Percentiles rank a stretch among this genome's conserved stretches.
Evolutionary conservation across 768 basidiomycete species (phyloP).

Genomic region (Tubosaeta sp.): DNA sequence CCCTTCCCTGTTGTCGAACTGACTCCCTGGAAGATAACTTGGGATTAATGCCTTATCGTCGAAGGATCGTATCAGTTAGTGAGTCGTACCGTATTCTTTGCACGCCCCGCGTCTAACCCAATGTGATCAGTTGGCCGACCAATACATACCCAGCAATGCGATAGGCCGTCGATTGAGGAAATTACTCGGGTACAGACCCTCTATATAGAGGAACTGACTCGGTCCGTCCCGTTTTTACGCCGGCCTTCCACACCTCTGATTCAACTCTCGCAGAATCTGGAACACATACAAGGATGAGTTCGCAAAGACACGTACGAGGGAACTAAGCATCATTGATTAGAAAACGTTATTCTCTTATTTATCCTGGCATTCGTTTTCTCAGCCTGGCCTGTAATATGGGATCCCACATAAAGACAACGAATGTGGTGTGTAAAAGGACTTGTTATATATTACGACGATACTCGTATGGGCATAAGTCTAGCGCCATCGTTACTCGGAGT

Average conservation of each 20-base stretch:
- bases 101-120: background rate
- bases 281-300: constrained; percentile 93
- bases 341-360: background rate
- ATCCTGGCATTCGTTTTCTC: background rate
- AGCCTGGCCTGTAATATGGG: background rate
- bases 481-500: no score
- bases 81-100: constrained; percentile 36
- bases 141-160: constrained; percentile 70
- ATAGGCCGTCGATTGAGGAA: constrained; percentile 80
- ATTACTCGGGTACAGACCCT: constrained; percentile 71
- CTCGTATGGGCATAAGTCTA: no score
- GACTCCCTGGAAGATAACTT: constrained; percentile 64
- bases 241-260: constrained; percentile 6
- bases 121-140: constrained; percentile 73
- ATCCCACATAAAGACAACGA: background rate
- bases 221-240: constrained; percentile 46
- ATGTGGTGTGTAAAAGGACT: background rate
- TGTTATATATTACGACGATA: no score
- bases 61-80: constrained; percentile 95
- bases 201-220: constrained; percentile 90
- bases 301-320: constrained; percentile 74
- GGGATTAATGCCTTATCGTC: constrained; percentile 93
- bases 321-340: constrained; percentile 75
- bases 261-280: constrained; percentile 72
- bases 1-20: background rate